Conservation (phyloP, 2,329 filamentous ascomycete species). For the Dryadomyces sulphureus region DNA sequence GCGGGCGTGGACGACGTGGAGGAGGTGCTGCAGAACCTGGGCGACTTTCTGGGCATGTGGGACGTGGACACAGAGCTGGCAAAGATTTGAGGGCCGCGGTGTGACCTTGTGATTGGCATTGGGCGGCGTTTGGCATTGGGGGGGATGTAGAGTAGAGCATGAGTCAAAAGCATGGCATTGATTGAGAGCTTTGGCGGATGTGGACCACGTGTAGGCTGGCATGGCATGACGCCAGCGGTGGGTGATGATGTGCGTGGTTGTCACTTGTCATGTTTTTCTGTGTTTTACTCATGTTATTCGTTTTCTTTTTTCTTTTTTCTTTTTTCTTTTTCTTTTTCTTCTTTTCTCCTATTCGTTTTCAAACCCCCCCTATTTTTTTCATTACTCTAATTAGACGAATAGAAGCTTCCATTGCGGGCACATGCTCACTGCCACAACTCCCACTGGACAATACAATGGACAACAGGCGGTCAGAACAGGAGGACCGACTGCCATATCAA, state of each 20-base stretch:
- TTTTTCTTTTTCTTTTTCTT: not conserved
- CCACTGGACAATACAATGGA: not conserved
- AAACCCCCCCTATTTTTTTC: too few species aligned
- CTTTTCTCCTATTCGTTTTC: too few species aligned
- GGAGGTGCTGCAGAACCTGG: constrained; percentile 30
- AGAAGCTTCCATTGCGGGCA: too few species aligned
- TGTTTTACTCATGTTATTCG: not conserved
- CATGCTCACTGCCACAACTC: not conserved
- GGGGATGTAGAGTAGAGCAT: not conserved
- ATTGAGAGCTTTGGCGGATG: not conserved
- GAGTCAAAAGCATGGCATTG: not conserved
- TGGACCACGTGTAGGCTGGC: too few species aligned
- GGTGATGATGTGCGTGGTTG: not conserved
- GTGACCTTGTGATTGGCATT: not conserved
- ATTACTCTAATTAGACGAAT: too few species aligned
- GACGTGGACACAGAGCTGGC: constrained; percentile 23
- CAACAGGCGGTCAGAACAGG: not conserved
- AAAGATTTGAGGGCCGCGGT: constrained; percentile 2
- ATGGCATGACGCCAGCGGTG: not conserved
- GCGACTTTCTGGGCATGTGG: constrained; percentile 27
- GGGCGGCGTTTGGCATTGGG: not conserved
- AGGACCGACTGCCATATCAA: too few species aligned
- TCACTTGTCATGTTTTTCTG: not conserved
- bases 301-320: not conserved
- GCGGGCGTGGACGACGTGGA: constrained; percentile 24